Evolutionary conservation across 352 stramenopile species (phyloP).

Genomic region (Pythium rhizo-oryzae): DNA sequence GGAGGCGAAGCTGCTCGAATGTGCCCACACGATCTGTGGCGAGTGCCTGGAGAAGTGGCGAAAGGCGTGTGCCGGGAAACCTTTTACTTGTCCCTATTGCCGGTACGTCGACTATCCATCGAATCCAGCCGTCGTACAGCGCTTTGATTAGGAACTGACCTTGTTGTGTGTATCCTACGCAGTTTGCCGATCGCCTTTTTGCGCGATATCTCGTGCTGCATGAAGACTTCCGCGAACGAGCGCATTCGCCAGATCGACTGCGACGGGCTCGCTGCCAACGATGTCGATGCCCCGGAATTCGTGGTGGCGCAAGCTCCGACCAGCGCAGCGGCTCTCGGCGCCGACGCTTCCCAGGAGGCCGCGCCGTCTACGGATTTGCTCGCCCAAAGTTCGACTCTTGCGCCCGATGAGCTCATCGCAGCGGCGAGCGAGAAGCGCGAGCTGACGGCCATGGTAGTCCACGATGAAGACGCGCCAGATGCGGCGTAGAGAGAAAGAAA

Average conservation of each 20-base stretch:
- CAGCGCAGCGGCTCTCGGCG: neutral
- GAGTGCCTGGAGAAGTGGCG: slow-evolving; percentile 9
- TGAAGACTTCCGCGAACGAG: slow-evolving; percentile 16
- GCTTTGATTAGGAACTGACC: too few species aligned
- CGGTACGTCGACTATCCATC: slow-evolving; percentile 15
- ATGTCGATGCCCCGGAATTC: slow-evolving; percentile 15
- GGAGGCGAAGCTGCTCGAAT: slow-evolving; percentile 25
- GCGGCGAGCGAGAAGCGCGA: slow-evolving; percentile 3
- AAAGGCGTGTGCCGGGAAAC: neutral
- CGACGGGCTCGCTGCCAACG: slow-evolving; percentile 7
- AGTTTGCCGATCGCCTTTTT: slow-evolving; percentile 18
- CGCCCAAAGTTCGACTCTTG: too few species aligned
- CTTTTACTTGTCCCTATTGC: slow-evolving; percentile 21
- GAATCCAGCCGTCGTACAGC: too few species aligned
- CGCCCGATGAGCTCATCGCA: too few species aligned
- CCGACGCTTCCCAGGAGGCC: neutral
- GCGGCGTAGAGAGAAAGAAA: neutral
- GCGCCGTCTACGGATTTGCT: too few species aligned
- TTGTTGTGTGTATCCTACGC: neutral
- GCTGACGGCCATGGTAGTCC: neutral
- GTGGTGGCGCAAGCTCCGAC: neutral
- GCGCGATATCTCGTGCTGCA: slow-evolving; percentile 9
- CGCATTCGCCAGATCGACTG: slow-evolving; percentile 16
- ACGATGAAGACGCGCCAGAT: slow-evolving; percentile 4
- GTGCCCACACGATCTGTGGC: slow-evolving; percentile 21